Evolutionary conservation across 148 eudicot genomes (phyloP).

Genomic region (Rhododendron mucronatum): DNA sequence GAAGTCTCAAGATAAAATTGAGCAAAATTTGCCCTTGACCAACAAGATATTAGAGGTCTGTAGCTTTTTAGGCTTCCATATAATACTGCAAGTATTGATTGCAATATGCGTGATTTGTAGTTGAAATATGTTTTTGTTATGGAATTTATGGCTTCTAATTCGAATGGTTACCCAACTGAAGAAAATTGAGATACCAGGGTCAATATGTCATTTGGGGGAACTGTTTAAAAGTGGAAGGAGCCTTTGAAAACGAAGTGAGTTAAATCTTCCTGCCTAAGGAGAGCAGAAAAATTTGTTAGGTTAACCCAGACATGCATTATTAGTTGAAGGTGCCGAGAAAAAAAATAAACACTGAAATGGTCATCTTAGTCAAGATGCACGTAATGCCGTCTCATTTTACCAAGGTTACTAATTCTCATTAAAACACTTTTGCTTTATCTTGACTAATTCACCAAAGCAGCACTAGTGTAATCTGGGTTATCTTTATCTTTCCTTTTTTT

Average conservation of each 20-base stretch:
- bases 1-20: background rate
- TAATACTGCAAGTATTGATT: background rate
- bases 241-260: background rate
- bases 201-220: background rate
- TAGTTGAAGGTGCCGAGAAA: background rate
- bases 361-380: background rate
- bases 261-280: background rate
- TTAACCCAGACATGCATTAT: background rate
- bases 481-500: background rate
- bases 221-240: background rate
- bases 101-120: background rate
- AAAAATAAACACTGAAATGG: background rate
- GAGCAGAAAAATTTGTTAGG: background rate
- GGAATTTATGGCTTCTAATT: background rate
- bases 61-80: background rate
- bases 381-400: background rate
- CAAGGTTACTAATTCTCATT: background rate
- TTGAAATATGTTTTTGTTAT: background rate
- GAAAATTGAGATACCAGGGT: background rate
- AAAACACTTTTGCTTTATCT: background rate
- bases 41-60: background rate
- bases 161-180: background rate
- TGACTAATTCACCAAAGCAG: background rate
- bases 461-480: background rate
- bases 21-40: background rate